Base-by-base conservation (phyloP, 257 asterid species). In the Solanum dulcamara region DNA sequence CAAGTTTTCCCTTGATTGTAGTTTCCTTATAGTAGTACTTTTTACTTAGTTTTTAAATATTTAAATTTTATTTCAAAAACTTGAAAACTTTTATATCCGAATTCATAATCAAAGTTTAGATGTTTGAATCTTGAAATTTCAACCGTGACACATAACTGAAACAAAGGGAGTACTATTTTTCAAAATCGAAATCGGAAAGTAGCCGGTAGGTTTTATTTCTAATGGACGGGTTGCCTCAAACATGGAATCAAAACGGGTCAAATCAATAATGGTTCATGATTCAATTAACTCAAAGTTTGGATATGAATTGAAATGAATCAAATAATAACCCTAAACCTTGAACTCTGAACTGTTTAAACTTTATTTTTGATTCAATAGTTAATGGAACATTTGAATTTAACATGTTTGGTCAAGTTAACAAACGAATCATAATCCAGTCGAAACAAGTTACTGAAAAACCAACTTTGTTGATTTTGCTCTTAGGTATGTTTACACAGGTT, bases 401-500 rank as follows among this genome's bases (percentile, higher is more conserved):
- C 40, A 1, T 2, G 60, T 74, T 74, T 1, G 33, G 5, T 24
- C 22, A 42, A 42, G 13, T 40, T 7, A 38, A 40, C 35, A 72
- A 71, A 71, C 4, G 53, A 28, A 42, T 24, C 37, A 8, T 42
- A 74, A 26, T 28, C 1, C 38, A 75, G 2, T 44, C n/a, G 1
- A n/a, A n/a, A n/a, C 11, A 3, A 5, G n/a, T 72, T 66, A 72
- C 35, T 72, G 2, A 72, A n/a, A 72, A 40, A 12, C 10, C 59
- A 51, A 51, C 0, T 1, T 26, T 28, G 10, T 46, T 28, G 10
- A 28, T 28, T 75, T 26, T 77, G 2, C 10, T 18, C 1, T 77
- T 18, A 77, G 83, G 62, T 77, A 46, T 38, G 85, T 66, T 0
- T 94, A 93, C 91, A 94, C 98, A 0, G 95, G 94, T 3, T 96